Conservation (phyloP, 2,329 filamentous ascomycete genomes). For the Tolypocladium cylindrosporum region DNA sequence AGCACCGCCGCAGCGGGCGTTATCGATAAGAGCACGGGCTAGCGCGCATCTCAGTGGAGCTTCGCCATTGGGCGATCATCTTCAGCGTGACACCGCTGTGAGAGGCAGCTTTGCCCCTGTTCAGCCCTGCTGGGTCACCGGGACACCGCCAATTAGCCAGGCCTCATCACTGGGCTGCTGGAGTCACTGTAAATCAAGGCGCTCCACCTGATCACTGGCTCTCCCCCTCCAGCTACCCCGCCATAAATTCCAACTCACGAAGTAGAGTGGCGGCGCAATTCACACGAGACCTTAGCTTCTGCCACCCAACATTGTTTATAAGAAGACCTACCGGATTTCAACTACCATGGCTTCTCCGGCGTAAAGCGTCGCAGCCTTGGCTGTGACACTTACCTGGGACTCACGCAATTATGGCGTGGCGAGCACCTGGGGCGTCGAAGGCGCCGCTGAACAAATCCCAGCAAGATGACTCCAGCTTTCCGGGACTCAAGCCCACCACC, state of each 20-base stretch:
- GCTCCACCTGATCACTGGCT: not conserved
- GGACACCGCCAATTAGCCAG: not conserved
- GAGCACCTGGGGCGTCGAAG: slow-evolving; percentile 37
- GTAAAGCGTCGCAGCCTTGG: slow-evolving; percentile 42
- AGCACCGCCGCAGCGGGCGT: not conserved
- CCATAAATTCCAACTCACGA: not conserved
- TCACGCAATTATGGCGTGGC: slow-evolving; percentile 41
- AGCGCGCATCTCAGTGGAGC: not conserved
- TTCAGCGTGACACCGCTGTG: not conserved
- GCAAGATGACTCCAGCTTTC: slow-evolving; percentile 39
- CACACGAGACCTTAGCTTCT: not conserved
- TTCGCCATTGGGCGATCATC: not conserved
- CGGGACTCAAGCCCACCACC: slow-evolving; percentile 36
- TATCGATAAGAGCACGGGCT: not conserved
- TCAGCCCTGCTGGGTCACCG: not conserved
- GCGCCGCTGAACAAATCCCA: slow-evolving; percentile 29
- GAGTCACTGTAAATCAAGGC: not conserved
- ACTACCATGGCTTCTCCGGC: slow-evolving; percentile 33
- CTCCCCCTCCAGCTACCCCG: not conserved
- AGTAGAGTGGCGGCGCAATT: not conserved
- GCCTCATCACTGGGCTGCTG: not conserved
- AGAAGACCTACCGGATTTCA: not conserved
- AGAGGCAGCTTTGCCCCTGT: not conserved
- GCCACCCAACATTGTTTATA: not conserved
- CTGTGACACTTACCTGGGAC: slow-evolving; percentile 34